These are phyloP conservation scores for Penicillium fuscoglaucum DNA, from an alignment of 2,329 filamentous ascomycete genomes.

Conservation along the genomic window DNA sequence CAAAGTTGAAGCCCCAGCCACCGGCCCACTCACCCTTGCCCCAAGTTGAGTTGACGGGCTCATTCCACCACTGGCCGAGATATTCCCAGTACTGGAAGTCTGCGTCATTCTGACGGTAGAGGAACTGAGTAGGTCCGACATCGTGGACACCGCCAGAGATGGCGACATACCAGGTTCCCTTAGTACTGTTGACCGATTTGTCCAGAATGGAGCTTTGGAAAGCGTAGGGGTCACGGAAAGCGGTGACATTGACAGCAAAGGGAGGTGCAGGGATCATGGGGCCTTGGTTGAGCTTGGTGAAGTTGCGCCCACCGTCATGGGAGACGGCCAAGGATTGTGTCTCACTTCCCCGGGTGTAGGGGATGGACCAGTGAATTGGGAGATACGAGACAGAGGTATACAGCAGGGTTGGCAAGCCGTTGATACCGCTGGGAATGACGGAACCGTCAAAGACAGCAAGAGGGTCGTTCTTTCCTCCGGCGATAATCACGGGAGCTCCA, in stretches of 20 bases:
- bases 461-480: constrained; percentile 21
- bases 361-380: constrained; percentile 48
- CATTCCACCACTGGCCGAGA: constrained; percentile 23
- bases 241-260: constrained; percentile 18
- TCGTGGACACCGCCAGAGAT: constrained; percentile 22
- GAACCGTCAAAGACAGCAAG: constrained; percentile 22
- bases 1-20: constrained; percentile 24
- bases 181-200: constrained; percentile 2
- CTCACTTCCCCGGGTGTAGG: constrained; percentile 48
- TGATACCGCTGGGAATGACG: constrained; percentile 24
- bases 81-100: constrained; percentile 24
- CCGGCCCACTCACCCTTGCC: constrained; percentile 23
- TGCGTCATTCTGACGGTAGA: constrained; percentile 20
- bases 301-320: constrained; percentile 49
- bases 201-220: constrained; percentile 20
- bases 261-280: constrained; percentile 43
- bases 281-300: constrained; percentile 49
- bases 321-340: constrained; percentile 49
- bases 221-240: constrained; percentile 23
- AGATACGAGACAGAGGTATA: constrained; percentile 51
- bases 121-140: constrained; percentile 17
- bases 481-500: constrained; percentile 13
- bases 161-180: constrained; percentile 22
- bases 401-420: constrained; percentile 49
- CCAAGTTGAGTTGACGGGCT: constrained; percentile 21